phyloP scores from a whole-genome alignment of 768 basidiomycete genomes.

The Suillus occidentalis region DNA sequence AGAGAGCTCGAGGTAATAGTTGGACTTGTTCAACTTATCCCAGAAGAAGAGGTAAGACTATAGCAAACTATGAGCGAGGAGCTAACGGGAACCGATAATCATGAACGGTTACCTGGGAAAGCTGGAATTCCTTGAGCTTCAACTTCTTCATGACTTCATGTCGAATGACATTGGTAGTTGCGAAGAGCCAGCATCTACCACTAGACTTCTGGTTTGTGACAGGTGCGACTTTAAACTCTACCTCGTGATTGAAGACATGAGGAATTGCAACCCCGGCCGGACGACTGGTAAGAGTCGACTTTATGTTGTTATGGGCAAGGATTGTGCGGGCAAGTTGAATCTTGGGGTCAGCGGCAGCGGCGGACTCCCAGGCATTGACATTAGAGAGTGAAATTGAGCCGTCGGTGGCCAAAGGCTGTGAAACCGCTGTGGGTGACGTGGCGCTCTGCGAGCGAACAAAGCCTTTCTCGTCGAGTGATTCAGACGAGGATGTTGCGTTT shows the following conservation, averaged over 20 bases:
- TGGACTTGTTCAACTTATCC: constrained; percentile 91
- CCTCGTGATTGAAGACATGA: constrained; percentile 80
- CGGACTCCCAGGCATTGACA: constrained; percentile 67
- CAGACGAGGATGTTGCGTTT: constrained; percentile 1
- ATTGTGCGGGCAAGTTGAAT: constrained; percentile 74
- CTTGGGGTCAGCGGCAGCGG: constrained; percentile 56
- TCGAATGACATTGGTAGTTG: constrained; percentile 84
- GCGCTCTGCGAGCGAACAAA: neutral
- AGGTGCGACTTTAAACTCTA: constrained; percentile 81
- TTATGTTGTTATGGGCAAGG: constrained; percentile 68
- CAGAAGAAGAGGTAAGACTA: constrained; percentile 93
- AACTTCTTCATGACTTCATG: constrained; percentile 84
- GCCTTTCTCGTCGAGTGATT: constrained; percentile 31
- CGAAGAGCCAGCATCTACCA: constrained; percentile 95
- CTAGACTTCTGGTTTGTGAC: constrained; percentile 86
- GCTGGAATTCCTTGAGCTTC: constrained; percentile 85
- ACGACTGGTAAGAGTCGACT: constrained; percentile 61
- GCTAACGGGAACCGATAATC: constrained; percentile 8
- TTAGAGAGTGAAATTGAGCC: constrained; percentile 62
- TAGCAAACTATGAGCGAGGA: neutral
- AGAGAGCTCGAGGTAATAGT: constrained; percentile 86
- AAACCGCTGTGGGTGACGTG: neutral
- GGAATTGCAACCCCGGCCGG: constrained; percentile 58
- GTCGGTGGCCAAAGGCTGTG: constrained; percentile 43
- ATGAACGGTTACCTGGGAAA: constrained; percentile 65